A percentile compares a stretch with the other conserved stretches of the same genome.
These are phyloP conservation scores for Pugionium dolabratum DNA, from an alignment of 345 rosid species.

Conservation along the genomic window DNA sequence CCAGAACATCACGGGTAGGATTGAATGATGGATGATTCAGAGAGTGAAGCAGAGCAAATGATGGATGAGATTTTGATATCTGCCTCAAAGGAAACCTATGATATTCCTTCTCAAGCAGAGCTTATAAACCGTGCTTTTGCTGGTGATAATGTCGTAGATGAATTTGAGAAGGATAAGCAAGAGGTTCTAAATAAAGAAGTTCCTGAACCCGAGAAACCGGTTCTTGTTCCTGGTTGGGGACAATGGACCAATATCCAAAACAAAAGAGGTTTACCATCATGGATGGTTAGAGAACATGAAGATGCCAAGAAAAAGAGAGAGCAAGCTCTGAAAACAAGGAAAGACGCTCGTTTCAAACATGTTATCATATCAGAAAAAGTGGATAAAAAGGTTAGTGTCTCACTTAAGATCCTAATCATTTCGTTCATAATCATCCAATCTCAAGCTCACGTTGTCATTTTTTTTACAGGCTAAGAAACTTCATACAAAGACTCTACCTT, in stretches of 20 bases:
- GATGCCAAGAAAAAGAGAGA: slow-evolving; percentile 64
- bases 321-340: slow-evolving; percentile 72
- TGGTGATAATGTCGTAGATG: no score
- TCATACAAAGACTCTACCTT: no score
- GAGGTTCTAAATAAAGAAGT: slow-evolving; percentile 47
- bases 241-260: slow-evolving; percentile 75
- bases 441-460: slow-evolving; percentile 23
- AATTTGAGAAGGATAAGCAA: no score
- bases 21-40: slow-evolving; percentile 44
- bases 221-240: slow-evolving; percentile 86
- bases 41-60: slow-evolving; percentile 43
- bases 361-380: slow-evolving; percentile 81
- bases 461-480: slow-evolving; percentile 64
- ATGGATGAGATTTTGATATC: no score
- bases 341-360: slow-evolving; percentile 75
- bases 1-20: slow-evolving; percentile 78
- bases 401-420: background rate
- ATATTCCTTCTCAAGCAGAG: no score
- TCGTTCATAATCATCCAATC: background rate
- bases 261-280: slow-evolving; percentile 80
- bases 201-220: slow-evolving; percentile 82
- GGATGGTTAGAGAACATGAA: slow-evolving; percentile 78
- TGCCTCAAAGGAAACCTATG: background rate
- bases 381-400: slow-evolving; percentile 70
- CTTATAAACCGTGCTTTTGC: no score